Base-by-base conservation (phyloP, 1,284 basidiomycete species). In the Pterula multifida region DNA sequence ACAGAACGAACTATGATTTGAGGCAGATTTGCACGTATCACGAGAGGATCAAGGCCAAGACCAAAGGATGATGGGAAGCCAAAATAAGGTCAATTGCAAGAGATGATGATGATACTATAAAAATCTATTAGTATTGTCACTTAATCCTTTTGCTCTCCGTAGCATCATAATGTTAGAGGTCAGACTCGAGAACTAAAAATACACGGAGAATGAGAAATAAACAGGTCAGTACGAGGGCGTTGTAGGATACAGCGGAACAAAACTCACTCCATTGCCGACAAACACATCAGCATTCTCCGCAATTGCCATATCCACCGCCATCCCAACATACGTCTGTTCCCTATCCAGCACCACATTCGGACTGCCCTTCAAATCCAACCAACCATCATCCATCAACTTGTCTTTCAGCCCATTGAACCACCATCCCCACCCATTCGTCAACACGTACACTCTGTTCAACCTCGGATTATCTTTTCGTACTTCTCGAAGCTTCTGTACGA, bases 241-340 rank as follows among this genome's bases (percentile, higher is more conserved):
- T 2, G 15, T 3, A n/a, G 15, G 42, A 66, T 65, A 2, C 65
- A 50, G 36, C 53, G 50, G 51, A n/a, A 32, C 45, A 47, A 35
- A 22, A 70, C 81, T 63, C 59, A 86, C 82, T 62, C 85, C 88
- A 58, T 90, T 91, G 1, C 83, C 83, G 13, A 87, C 66, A 62
- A 85, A 86, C 51, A 85, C 77, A 54, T 82, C 79, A 0, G 81
- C 76, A 47, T 73, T 66, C 57, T 81, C 71, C 0, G 78, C 83
- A 26, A 87, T 73, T 23, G 77, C 80, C 78, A 84, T 84, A 63
- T 86, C 83, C 13, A 85, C 74, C 4, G 75, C 80, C 55, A 76
- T 74, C 17, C 68, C 69, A 0, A 85, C 73, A 44, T 78, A 68
- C 22, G 63, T 65, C 57, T 83, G 76, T 49, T 72, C 69, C 52